Base-by-base conservation (phyloP, 805 yeast species). In the Pichia deserticola region DNA sequence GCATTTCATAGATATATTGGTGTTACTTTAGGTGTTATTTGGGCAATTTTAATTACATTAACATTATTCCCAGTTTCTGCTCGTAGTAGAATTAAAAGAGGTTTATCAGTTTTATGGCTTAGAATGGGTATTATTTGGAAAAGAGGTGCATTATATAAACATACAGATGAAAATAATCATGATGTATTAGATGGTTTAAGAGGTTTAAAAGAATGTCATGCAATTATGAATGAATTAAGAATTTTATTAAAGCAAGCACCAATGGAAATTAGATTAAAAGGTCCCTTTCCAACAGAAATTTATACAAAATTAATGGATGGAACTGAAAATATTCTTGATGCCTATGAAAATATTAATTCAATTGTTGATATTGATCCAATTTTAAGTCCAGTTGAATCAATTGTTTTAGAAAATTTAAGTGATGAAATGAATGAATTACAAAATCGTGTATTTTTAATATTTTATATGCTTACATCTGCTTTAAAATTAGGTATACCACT, bases 81-180 rank as follows among this genome's bases (percentile, higher is more conserved):
- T 0, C 71, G 95, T 42, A 71, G 78, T 12, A 69, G 89, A 44
- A 67, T 87, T 51, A 79, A 86, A 51, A 71, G 73, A 30, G 87
- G 88, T 0, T 61, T 87, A 27, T 77, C 88, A 0, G 67, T 81
- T 3, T 69, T 86, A 27, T 88, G 95, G 95, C 68, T 88, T 39
- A 70, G 89, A 41, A 74, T 87, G 75, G 96, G 96, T 1, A 74
- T 88, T 27, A 74, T 82, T 8, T 87, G 95, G 95, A 83, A 82
- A 56, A 70, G 81, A 44, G 92, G 86, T 55, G 89, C 90, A 1
- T 66, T 87, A 53, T 76, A 73, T 15, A 75, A 69, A 46, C 65
- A 62, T n/a, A 61, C 64, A 36, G 64, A 58, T 13, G 58, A 53
- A 36, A 51, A 64, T 48, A 48, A 51, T 5, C 65, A 63, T 25